Percentiles rank a stretch among this genome's conserved stretches.
These are phyloP conservation scores for Calycina herbarum DNA, from an alignment of 2,329 filamentous ascomycete genomes.

Conservation along the genomic window DNA sequence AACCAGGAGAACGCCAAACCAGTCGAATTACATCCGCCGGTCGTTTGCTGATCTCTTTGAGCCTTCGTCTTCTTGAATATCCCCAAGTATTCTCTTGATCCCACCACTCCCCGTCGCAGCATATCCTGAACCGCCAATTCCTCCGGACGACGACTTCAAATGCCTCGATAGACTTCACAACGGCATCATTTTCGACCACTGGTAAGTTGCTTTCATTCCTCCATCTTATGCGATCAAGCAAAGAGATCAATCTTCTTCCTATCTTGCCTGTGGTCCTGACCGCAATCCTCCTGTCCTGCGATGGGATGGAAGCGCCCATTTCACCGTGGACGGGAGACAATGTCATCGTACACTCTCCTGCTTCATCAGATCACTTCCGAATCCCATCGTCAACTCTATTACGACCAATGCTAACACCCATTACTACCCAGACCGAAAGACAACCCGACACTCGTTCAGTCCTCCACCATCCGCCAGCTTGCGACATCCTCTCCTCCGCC, in stretches of 20 bases:
- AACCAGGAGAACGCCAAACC: slow-evolving; percentile 28
- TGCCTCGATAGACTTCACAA: slow-evolving; percentile 39
- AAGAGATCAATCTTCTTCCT: slow-evolving; percentile 19
- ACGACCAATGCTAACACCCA: slow-evolving; percentile 27
- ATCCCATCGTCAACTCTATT: slow-evolving; percentile 24
- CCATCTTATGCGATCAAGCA: slow-evolving; percentile 38
- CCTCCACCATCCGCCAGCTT: slow-evolving; percentile 29
- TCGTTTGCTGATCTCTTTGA: slow-evolving; percentile 17
- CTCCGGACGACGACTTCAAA: slow-evolving; percentile 33
- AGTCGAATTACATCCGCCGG: slow-evolving; percentile 24
- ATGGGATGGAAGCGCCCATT: slow-evolving; percentile 31
- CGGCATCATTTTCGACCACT: slow-evolving; percentile 32
- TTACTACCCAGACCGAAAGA: slow-evolving; percentile 24
- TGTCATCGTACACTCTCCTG: slow-evolving; percentile 30
- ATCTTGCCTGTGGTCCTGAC: slow-evolving; percentile 17
- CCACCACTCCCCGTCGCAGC: slow-evolving; percentile 28
- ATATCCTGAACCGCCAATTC: slow-evolving; percentile 29
- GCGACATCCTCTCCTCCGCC: slow-evolving; percentile 29
- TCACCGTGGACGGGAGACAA: slow-evolving; percentile 26
- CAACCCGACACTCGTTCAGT: slow-evolving; percentile 27
- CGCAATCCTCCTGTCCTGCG: slow-evolving; percentile 23
- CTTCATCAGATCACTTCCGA: slow-evolving; percentile 30
- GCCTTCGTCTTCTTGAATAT: slow-evolving; percentile 19
- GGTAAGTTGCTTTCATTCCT: slow-evolving; percentile 36
- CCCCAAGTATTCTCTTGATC: slow-evolving; percentile 22